Evolutionary conservation across 768 basidiomycete genomes (phyloP).

Genomic region (Mycena belliarum): DNA sequence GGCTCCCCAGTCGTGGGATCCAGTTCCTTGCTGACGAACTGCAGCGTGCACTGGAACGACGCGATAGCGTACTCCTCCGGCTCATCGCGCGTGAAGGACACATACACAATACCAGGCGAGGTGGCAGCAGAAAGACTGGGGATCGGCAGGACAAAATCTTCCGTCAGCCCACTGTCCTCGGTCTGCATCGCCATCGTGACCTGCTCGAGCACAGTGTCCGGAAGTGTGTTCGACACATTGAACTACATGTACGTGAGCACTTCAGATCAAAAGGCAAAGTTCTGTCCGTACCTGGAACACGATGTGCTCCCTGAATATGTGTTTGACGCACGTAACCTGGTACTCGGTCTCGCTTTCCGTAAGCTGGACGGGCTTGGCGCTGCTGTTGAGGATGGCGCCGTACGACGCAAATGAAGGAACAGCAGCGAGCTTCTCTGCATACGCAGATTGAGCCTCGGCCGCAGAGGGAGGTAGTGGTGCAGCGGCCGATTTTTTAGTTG

Average conservation of each 20-base stretch:
- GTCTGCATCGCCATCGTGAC: conserved; percentile 91
- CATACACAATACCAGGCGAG: conserved; percentile 88
- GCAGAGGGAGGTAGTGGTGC: conserved; percentile 77
- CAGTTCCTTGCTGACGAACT: conserved; percentile 95
- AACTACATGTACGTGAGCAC: conserved; percentile 53
- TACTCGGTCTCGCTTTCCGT: conserved; percentile 99
- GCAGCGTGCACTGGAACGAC: conserved; percentile 88
- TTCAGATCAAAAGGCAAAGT: neutral
- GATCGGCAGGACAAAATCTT: conserved; percentile 93
- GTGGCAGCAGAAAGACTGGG: conserved; percentile 65
- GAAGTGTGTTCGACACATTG: conserved; percentile 95
- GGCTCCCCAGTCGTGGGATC: conserved; percentile 95
- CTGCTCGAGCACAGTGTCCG: conserved; percentile 92
- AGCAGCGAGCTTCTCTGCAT: conserved; percentile 80
- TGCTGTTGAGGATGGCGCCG: conserved; percentile 88
- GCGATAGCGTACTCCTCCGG: conserved; percentile 78
- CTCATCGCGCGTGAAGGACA: conserved; percentile 84
- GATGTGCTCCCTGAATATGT: conserved; percentile 91
- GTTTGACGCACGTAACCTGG: conserved; percentile 94
- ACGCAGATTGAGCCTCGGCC: conserved; percentile 86
- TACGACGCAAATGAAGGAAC: conserved; percentile 86
- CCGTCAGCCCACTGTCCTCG: conserved; percentile 72
- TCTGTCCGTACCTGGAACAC: conserved; percentile 84
- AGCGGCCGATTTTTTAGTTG: conserved; percentile 55
- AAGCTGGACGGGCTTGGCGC: conserved; percentile 71